Percentiles rank a stretch among this genome's conserved stretches.
Evolutionary conservation across 495 filamentous ascomycete species (phyloP).

Genomic region (Ramalina intermedia): DNA sequence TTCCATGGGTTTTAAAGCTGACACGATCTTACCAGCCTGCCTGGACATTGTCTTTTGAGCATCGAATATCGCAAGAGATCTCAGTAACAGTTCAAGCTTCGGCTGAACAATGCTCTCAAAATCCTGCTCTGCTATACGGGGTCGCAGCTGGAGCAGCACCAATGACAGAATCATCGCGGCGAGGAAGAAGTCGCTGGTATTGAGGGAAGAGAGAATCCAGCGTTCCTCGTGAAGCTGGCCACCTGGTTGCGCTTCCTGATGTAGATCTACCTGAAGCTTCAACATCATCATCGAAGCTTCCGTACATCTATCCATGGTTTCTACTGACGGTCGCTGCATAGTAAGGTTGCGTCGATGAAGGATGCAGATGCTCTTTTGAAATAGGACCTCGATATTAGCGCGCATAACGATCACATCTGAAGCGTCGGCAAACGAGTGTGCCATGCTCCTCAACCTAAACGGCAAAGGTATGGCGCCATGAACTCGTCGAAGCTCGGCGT

Average conservation of each 20-base stretch:
- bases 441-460: conserved; percentile 20
- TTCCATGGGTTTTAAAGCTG: too few relatives aligned
- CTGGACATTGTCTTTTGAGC: too few relatives aligned
- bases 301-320: conserved; percentile 12
- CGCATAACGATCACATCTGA: conserved; percentile 24
- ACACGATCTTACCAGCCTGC: too few relatives aligned
- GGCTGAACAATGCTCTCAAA: too few relatives aligned
- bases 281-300: conserved; percentile 14
- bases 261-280: conserved; percentile 11
- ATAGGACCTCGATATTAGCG: conserved; percentile 21
- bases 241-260: conserved; percentile 18
- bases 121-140: too few relatives aligned
- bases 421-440: conserved; percentile 22
- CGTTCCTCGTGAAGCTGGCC: conserved; percentile 19
- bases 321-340: conserved; percentile 13
- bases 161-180: too few relatives aligned
- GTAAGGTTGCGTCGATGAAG: conserved; percentile 26
- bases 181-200: too few relatives aligned
- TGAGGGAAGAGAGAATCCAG: not conserved
- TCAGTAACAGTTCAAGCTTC: too few relatives aligned
- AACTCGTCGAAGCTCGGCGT: conserved; percentile 20
- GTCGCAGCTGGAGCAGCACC: too few relatives aligned
- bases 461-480: conserved; percentile 18
- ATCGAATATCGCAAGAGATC: too few relatives aligned
- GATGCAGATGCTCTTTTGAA: conserved; percentile 24